Evolutionary conservation across 176 grass and related monocot genomes (phyloP).

Genomic region (Eleusine coracana): DNA sequence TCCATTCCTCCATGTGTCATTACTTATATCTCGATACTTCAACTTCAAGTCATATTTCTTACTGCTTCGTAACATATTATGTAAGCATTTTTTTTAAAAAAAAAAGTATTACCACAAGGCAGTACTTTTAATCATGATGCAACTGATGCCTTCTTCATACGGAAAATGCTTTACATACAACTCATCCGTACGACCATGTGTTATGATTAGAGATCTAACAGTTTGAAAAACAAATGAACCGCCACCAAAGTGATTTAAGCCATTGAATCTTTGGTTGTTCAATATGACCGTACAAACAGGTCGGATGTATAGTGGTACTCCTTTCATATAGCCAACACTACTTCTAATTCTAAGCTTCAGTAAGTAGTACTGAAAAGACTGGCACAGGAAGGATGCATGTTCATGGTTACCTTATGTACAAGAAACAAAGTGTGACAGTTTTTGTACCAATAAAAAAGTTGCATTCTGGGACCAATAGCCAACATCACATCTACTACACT

Average conservation of each 20-base stretch:
- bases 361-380: background rate
- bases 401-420: background rate
- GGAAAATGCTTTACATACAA: background rate
- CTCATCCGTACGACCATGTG: background rate
- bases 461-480: constrained; percentile 14
- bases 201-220: background rate
- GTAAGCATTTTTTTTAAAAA: background rate
- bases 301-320: background rate
- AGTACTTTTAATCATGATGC: background rate
- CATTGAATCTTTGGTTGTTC: background rate
- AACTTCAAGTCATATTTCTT: background rate
- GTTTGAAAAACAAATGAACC: background rate
- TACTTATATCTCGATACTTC: background rate
- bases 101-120: background rate
- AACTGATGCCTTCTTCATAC: background rate
- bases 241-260: background rate
- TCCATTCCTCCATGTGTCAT: constrained; percentile 4
- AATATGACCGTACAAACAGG: background rate
- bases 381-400: background rate
- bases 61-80: constrained; percentile 5
- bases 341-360: background rate
- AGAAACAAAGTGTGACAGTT: background rate
- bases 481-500: background rate
- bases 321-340: constrained; percentile 4
- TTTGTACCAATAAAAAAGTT: background rate